Percentiles rank a stretch among this genome's conserved stretches.
These are phyloP conservation scores for Apodospora peruviana DNA, from an alignment of 495 filamentous ascomycete genomes.

Conservation along the genomic window DNA sequence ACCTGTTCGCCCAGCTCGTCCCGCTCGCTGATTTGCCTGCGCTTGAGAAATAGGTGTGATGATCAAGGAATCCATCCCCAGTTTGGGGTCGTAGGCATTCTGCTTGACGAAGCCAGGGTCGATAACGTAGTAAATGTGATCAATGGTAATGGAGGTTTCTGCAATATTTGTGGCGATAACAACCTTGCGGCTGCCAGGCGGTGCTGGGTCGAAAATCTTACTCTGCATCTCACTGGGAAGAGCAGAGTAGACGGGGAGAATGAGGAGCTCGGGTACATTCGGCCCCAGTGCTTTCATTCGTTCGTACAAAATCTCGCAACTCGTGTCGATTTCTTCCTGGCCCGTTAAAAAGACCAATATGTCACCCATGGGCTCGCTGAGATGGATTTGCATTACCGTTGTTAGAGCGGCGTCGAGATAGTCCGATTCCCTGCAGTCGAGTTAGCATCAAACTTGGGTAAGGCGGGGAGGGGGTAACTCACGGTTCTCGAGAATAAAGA, in stretches of 20 bases:
- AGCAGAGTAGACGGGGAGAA: constrained; percentile 91
- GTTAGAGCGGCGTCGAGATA: constrained; percentile 93
- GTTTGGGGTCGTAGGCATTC: constrained; percentile 92
- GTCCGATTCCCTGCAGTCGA: constrained; percentile 87
- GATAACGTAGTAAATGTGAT: constrained; percentile 94
- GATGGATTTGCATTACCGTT: constrained; percentile 97
- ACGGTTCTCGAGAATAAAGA: constrained; percentile 90
- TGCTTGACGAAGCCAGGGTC: constrained; percentile 98
- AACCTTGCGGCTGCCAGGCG: constrained; percentile 83
- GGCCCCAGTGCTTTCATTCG: constrained; percentile 94
- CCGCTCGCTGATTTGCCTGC: constrained; percentile 90
- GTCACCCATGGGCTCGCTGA: constrained; percentile 84
- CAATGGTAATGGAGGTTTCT: constrained; percentile 96
- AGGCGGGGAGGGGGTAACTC: too few species aligned
- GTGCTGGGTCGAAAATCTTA: constrained; percentile 88
- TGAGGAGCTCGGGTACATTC: constrained; percentile 83
- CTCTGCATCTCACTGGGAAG: constrained; percentile 92
- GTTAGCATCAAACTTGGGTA: too few species aligned
- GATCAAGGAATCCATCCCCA: constrained; percentile 94
- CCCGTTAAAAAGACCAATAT: constrained; percentile 95
- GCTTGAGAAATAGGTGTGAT: constrained; percentile 96
- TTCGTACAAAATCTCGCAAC: constrained; percentile 87
- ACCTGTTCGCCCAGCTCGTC: constrained; percentile 87
- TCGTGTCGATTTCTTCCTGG: constrained; percentile 96
- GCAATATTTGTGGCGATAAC: constrained; percentile 99